These are phyloP conservation scores for Amoebophrya sp. DNA, from an alignment of 169 alveolate species.

Conservation along the genomic window DNA sequence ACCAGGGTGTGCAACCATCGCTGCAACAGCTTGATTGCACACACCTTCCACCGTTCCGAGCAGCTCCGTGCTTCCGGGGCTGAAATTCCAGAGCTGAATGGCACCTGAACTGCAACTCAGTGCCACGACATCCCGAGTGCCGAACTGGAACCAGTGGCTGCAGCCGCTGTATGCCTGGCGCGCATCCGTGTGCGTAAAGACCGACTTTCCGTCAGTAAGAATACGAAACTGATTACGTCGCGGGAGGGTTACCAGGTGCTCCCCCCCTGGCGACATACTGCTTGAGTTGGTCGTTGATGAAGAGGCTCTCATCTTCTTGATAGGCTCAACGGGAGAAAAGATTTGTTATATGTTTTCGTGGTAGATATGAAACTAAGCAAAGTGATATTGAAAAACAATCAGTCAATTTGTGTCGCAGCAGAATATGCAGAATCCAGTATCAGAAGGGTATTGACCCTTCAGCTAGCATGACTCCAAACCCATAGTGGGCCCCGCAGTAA, in stretches of 20 bases:
- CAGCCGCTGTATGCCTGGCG: neutral
- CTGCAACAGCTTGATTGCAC: neutral
- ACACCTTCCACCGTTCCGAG: neutral
- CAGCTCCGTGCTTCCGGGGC: neutral
- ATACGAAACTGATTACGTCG: neutral
- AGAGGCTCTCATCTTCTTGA: too few relatives aligned
- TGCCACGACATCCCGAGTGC: neutral
- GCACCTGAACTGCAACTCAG: neutral
- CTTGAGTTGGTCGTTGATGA: too few relatives aligned
- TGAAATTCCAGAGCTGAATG: neutral
- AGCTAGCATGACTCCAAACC: too few relatives aligned
- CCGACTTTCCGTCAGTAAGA: neutral
- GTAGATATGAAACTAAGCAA: too few relatives aligned
- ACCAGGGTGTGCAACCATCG: neutral
- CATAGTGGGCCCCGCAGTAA: too few relatives aligned
- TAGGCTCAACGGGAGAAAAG: too few relatives aligned
- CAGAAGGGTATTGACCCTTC: too few relatives aligned
- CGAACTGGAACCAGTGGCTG: neutral
- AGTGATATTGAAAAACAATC: too few relatives aligned
- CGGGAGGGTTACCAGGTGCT: neutral
- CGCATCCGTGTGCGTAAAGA: conserved; percentile 8
- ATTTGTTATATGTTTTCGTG: too few relatives aligned
- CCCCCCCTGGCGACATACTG: neutral
- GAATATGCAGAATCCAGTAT: too few relatives aligned
- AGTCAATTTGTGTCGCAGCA: too few relatives aligned